Conservation (phyloP, 768 basidiomycete genomes). For the Collybiopsis luxurians region DNA sequence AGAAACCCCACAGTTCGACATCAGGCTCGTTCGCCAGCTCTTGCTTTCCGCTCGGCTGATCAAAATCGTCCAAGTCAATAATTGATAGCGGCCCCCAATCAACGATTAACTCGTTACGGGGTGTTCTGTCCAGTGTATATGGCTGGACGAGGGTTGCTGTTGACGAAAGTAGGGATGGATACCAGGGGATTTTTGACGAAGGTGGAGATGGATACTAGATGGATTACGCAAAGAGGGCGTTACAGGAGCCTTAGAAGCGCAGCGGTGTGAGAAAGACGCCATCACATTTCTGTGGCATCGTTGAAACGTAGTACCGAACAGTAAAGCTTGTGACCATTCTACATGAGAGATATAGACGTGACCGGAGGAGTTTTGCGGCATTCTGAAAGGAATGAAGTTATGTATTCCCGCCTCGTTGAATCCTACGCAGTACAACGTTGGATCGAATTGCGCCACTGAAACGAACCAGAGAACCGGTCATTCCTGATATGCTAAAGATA, state of each 20-base stretch:
- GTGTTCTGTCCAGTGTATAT: constrained; percentile 12
- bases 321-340: neutral
- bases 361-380: neutral
- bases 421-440: neutral
- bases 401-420: neutral
- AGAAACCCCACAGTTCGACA: constrained; percentile 39
- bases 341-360: too few species aligned
- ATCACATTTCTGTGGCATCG: too few species aligned
- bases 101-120: constrained; percentile 21
- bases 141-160: neutral
- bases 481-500: too few species aligned
- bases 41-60: constrained; percentile 27
- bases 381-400: neutral
- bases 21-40: constrained; percentile 29
- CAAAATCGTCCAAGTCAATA: constrained; percentile 34
- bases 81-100: constrained; percentile 33
- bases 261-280: neutral
- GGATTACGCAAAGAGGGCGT: neutral
- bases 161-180: neutral
- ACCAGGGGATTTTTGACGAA: too few species aligned
- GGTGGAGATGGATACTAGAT: neutral
- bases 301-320: too few species aligned
- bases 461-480: too few species aligned
- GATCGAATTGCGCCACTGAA: neutral
- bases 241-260: neutral